These are phyloP conservation scores for Aspergillus intermedius DNA, from an alignment of 2,329 filamentous ascomycete species.

Conservation along the genomic window DNA sequence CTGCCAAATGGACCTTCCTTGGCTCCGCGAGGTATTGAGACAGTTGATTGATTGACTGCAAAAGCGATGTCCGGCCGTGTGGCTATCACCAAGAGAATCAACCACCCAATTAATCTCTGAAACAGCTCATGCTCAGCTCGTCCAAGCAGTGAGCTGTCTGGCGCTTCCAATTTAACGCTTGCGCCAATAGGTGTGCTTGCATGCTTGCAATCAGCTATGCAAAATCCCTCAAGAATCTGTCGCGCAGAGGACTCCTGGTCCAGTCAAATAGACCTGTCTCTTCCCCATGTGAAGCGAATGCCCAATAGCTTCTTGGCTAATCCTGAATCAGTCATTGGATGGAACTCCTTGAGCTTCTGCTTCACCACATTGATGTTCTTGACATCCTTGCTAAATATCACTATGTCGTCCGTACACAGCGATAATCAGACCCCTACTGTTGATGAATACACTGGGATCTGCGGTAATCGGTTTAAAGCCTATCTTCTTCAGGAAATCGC, in stretches of 20 bases:
- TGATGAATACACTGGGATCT: background rate
- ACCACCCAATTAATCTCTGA: background rate
- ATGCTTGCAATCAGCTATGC: background rate
- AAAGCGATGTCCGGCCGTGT: no score
- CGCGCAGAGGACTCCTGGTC: background rate
- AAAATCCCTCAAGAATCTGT: background rate
- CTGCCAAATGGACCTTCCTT: background rate
- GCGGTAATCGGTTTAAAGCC: background rate
- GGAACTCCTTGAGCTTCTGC: background rate
- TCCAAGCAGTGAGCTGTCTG: background rate
- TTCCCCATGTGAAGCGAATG: background rate
- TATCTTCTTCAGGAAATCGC: background rate
- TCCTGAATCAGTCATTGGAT: background rate
- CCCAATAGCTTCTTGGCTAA: background rate
- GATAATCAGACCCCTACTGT: background rate
- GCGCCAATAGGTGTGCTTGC: background rate
- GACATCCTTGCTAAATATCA: background rate
- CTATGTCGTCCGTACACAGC: background rate
- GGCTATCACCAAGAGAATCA: no score
- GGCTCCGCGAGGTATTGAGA: background rate
- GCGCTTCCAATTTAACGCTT: background rate
- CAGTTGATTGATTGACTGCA: background rate
- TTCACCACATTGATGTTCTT: background rate
- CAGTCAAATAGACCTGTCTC: background rate
- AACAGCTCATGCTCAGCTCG: background rate